Conservation (phyloP, 2,329 filamentous ascomycete genomes). For the Colletotrichum sp. region DNA sequence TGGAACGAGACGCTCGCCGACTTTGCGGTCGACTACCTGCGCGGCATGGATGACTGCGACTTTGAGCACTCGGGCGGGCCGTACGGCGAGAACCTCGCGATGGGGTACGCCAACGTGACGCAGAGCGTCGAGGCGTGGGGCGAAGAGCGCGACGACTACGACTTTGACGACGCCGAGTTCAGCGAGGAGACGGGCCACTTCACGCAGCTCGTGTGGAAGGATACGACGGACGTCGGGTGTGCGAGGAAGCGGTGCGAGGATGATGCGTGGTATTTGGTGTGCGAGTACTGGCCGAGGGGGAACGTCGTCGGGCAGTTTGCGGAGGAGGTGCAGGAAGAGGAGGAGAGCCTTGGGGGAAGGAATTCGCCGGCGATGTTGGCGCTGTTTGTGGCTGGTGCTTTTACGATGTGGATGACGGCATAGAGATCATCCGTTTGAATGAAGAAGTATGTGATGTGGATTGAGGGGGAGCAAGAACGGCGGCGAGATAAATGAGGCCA, state of each 20-base stretch:
- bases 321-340: conserved; percentile 25
- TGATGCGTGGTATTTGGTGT: conserved; percentile 69
- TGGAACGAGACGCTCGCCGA: conserved; percentile 71
- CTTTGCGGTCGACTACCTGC: conserved; percentile 58
- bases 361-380: not conserved
- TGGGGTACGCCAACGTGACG: conserved; percentile 66
- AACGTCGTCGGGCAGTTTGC: conserved; percentile 63
- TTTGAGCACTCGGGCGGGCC: conserved; percentile 66
- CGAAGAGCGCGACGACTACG: conserved; percentile 61
- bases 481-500: not conserved
- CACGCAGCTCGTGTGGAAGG: conserved; percentile 75
- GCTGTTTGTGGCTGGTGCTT: not conserved
- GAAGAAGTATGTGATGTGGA: not conserved
- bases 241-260: conserved; percentile 33
- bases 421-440: not conserved
- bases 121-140: conserved; percentile 72
- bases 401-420: not conserved
- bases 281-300: conserved; percentile 72
- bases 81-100: conserved; percentile 77
- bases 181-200: conserved; percentile 70
- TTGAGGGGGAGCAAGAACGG: not conserved
- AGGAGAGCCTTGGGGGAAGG: not conserved
- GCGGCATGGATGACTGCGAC: conserved; percentile 36
- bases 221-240: conserved; percentile 64
- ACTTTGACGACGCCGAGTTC: conserved; percentile 64